Conservation (phyloP, 2,329 filamentous ascomycete genomes). For the Thielaviopsis euricoi region DNA sequence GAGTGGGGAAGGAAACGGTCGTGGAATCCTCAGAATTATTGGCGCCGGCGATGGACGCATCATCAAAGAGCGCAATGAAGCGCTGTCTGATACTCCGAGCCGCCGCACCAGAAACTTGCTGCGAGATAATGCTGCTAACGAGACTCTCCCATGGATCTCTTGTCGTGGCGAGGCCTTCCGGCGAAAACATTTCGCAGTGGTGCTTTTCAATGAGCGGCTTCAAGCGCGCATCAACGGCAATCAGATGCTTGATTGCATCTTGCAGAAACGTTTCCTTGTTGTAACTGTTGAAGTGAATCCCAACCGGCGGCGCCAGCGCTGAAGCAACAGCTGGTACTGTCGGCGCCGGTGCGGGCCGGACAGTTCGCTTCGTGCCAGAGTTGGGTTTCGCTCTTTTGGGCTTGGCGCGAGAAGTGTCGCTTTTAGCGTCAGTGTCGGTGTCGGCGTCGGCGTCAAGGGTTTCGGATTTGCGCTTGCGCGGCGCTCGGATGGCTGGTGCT, state of each 20-base stretch:
- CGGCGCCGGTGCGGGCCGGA: background rate
- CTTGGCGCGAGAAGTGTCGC: no score
- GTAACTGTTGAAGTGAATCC: slow-evolving; percentile 27
- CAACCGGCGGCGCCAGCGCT: no score
- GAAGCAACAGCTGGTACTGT: background rate
- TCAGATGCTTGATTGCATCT: slow-evolving; percentile 58
- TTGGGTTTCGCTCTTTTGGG: background rate
- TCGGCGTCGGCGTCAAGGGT: background rate
- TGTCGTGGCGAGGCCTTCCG: slow-evolving; percentile 64
- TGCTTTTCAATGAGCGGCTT: slow-evolving; percentile 56
- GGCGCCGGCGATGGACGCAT: slow-evolving; percentile 16
- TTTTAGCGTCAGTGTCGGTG: no score
- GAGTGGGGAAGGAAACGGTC: slow-evolving; percentile 47
- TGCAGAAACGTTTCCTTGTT: slow-evolving; percentile 52
- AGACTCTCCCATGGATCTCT: slow-evolving; percentile 81
- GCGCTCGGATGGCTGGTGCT: background rate
- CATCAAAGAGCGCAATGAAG: slow-evolving; percentile 57
- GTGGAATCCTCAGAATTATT: slow-evolving; percentile 13
- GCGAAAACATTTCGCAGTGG: slow-evolving; percentile 63
- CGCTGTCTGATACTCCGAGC: slow-evolving; percentile 78
- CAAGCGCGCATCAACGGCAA: slow-evolving; percentile 56
- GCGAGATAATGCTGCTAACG: slow-evolving; percentile 77
- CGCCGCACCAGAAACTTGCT: slow-evolving; percentile 88
- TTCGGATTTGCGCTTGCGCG: background rate
- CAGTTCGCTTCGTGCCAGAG: background rate